Evolutionary conservation across 1,284 basidiomycete species (phyloP), one percentile per base, ranked within the genome.

Genomic region (Grifola frondosa): DNA sequence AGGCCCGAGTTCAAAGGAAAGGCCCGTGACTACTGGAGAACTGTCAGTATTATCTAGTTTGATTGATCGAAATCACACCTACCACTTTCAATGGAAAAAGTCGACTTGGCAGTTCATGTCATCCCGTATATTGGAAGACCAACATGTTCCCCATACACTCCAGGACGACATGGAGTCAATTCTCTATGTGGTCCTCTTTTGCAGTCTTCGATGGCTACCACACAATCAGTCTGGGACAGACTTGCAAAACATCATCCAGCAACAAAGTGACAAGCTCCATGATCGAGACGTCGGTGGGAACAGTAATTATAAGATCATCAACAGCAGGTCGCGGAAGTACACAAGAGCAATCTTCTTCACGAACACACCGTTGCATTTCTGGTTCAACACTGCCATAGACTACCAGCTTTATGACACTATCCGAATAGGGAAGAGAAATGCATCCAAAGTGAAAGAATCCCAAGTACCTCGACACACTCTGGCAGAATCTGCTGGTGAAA

Each of bases 381-480:
- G 41, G 41, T 6, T 36, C 13, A 21, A 37, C 29, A 37, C 41
- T 7, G 29, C 26, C 15, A 29, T 35, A 9, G 29, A 42, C 21
- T 31, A 30, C 11, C n/a, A 37, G 16, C 8, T 10, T 8, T 28
- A n/a, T n/a, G n/a, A n/a, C 30, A 41, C 17, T 25, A n/a, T 12
- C 37, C 43, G 5, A 21, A 28, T 9, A 17, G 6, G 6, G 15
- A 16, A 15, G 9, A 21, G 3, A 23, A 33, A 21, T 13, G 34
- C 22, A 28, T 9, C 1, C 25, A 26, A 26, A 29, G 3, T 48
- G 46, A 42, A 25, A 29, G 7, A 25, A 31, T 30, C 41, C 46
- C 5, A 38, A 43, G 11, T 21, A 36, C 13, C 37, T 48, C 7
- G 34, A 44, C 13, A 13, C 28, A 3, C 35, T 43, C 37, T 48